Evolutionary conservation across 2,329 filamentous ascomycete genomes (phyloP), one percentile per base, ranked within the genome.

Genomic region (Biscogniauxia sp.): DNA sequence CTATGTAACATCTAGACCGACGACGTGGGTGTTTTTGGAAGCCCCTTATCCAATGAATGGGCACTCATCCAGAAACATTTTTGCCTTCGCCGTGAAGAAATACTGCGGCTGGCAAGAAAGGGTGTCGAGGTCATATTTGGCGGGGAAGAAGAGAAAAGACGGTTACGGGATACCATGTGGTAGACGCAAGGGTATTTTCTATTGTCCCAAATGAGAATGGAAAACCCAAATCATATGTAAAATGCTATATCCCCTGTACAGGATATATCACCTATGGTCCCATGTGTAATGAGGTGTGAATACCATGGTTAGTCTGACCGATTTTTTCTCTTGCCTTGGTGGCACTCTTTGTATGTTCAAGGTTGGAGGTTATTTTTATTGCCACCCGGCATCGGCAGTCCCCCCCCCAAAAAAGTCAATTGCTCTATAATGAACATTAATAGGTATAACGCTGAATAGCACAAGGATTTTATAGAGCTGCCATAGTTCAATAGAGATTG

Each of bases 1-100:
- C 3, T 26, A 45, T 53, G 20, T 13, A 17, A 7, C 37, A n/a
- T 53, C 51, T 62, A 93, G 89, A 95, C 91, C 1, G 92, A 95
- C 71, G 91, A 95, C 69, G 88, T 94, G 9, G 92, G 91, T 1
- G 86, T 95, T 20, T 95, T 95, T 69, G 88, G 88, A 55, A 93
- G 89, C 69, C 81, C 85, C 0, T 75, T 93, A 3, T 93, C 90
- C 0, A 88, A 92, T 66, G 92, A 96, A 73, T 94, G 93, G 73
- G 77, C 80, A 7, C 82, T 95, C 2, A 89, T 90, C 3, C 87
- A 89, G 1, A 75, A 87, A 65, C 86, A 93, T 70, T 95, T 95
- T 69, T 72, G 75, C 0, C 79, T 95, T 6, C 71, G 69, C 13
- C 72, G 71, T 2, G 60, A 69, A 5, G 78, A 81, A 17, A 77